Evolutionary conservation across 2,329 filamentous ascomycete species (phyloP).

Genomic region (Cryphonectria japonica): DNA sequence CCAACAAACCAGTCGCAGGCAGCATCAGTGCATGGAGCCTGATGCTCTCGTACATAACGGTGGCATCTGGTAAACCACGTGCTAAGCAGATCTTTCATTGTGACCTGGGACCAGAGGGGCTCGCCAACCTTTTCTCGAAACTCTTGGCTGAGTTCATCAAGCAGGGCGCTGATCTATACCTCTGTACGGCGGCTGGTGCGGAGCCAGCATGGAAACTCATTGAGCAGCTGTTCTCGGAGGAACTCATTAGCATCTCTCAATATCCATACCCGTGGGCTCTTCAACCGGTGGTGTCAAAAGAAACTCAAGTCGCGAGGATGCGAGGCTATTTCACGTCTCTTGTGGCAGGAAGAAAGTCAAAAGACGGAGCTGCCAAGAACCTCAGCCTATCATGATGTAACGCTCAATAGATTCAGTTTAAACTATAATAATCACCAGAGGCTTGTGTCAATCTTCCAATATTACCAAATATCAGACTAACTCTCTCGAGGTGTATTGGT

Average conservation of each 20-base stretch:
- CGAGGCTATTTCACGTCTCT: background rate
- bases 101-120: background rate
- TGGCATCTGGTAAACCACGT: background rate
- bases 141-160: background rate
- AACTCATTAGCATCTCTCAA: background rate
- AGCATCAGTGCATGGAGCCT: background rate
- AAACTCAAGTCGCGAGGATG: background rate
- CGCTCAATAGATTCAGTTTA: no score
- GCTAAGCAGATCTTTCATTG: background rate
- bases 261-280: background rate
- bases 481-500: no score
- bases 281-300: background rate
- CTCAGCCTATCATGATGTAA: no score
- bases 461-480: no score
- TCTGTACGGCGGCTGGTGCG: background rate
- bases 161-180: background rate
- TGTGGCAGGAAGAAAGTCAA: background rate
- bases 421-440: no score
- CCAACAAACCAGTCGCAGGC: background rate
- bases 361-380: no score
- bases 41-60: background rate
- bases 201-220: background rate
- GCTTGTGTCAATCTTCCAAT: no score
- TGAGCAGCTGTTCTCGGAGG: background rate
- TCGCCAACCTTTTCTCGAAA: background rate